Conservation (phyloP, 805 yeast species). For the Hermanozyma aechmeae region DNA sequence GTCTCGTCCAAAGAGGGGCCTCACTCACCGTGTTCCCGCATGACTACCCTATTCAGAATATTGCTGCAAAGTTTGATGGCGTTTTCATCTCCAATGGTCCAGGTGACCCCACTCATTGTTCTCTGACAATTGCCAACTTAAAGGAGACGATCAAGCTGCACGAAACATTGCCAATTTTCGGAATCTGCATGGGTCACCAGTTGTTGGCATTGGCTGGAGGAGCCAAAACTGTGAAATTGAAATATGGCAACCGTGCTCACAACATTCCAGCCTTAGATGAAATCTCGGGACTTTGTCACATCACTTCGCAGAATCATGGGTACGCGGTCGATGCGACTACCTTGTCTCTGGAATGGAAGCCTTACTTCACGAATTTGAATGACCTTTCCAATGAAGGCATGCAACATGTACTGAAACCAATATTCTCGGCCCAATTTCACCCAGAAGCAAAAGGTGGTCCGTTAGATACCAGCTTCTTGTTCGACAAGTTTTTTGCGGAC, state of each 20-base stretch:
- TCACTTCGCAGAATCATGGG: slow-evolving; percentile 98
- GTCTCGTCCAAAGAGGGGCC: slow-evolving; percentile 91
- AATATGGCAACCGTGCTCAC: slow-evolving; percentile 98
- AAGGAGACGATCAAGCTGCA: slow-evolving; percentile 56
- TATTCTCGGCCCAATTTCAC: slow-evolving; percentile 95
- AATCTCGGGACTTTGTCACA: slow-evolving; percentile 88
- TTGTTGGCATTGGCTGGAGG: slow-evolving; percentile 91
- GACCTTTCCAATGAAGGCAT: slow-evolving; percentile 97
- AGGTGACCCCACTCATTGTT: slow-evolving; percentile 93
- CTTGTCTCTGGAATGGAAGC: slow-evolving; percentile 68
- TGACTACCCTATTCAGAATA: slow-evolving; percentile 84
- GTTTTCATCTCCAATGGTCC: slow-evolving; percentile 93
- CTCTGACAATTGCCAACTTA: slow-evolving; percentile 66
- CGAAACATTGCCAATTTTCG: slow-evolving; percentile 80
- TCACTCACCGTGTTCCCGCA: slow-evolving; percentile 94
- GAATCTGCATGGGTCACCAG: slow-evolving; percentile 98
- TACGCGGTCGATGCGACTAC: slow-evolving; percentile 87
- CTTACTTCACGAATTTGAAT: slow-evolving; percentile 82
- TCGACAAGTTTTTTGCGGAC: slow-evolving; percentile 77
- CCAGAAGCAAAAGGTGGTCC: slow-evolving; percentile 99
- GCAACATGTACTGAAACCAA: slow-evolving; percentile 80
- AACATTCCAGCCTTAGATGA: slow-evolving; percentile 93
- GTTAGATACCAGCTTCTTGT: slow-evolving; percentile 80
- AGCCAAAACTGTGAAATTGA: slow-evolving; percentile 84
- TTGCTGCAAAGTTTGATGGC: slow-evolving; percentile 91